Base-by-base conservation (phyloP, 2,329 filamentous ascomycete species). In the Fusarium tuaranense region DNA sequence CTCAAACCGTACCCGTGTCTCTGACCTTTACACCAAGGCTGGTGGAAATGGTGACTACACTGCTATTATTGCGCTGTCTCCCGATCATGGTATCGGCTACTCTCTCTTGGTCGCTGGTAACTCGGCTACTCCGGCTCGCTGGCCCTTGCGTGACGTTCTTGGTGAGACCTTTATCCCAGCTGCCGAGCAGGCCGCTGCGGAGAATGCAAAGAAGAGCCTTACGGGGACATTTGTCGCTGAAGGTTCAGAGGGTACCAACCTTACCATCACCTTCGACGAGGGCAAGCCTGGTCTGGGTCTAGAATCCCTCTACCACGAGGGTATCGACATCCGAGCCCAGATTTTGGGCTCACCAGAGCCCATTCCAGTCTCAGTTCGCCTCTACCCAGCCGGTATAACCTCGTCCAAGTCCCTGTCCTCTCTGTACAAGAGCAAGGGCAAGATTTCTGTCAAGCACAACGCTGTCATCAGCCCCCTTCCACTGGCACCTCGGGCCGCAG, bases 91-190 rank as follows among this genome's bases (percentile, higher is more conserved):
- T 2, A 48, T 76, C 5, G 74, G 74, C 7, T 81, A 78, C 59
- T 75, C 78, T 9, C 46, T 82, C 10, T 39, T 82, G 18, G 51
- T 78, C 3, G 80, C 79, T 1, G 79, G 81, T 0, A 34, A 61
- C 0, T 72, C 71, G 0, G 77, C 41, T 46, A 46, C 41, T 22
- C 79, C 2, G 66, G 76, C 65, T 1, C 70, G 71, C 7, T 74
- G 69, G 55, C 65, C 71, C 3, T 62, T 80, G 1, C 71, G 76
- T 2, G 63, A 74, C 2, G 14, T 63, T 6, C 41, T 77, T 5
- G 76, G 73, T 3, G 72, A 70, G 4, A 53, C 61, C 5, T 77
- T 79, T 1, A 55, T 79, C 6, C 70, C 73, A 2, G 73, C 77
- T 10, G 69, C 71, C 5, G 78, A 79, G 59, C 36, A 61, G 2